Base-by-base conservation (phyloP, 331 rosid species). In the Prunus yedoensis region DNA sequence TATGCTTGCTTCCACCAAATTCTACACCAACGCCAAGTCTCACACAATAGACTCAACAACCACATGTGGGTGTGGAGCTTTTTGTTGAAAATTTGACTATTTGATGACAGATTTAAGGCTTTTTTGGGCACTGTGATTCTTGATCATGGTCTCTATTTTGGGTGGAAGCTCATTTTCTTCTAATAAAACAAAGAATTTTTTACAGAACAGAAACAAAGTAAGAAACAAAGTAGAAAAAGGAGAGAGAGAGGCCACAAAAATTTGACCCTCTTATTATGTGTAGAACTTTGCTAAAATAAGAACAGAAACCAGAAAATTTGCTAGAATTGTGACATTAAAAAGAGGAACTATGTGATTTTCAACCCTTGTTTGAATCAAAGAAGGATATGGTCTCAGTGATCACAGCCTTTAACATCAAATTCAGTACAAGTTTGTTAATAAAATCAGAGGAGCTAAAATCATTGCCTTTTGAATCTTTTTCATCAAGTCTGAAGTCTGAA, bases 401-500 rank as follows among this genome's bases (percentile, higher is more conserved):
- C 43, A 72, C 41, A 27, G 4, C 43, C 49, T 18, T 7, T n/a
- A n/a, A 56, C 27, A n/a, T 56, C 61, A 56, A 8, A 56, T 56
- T 38, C 51, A 10, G 49, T 41, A 18, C 10, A 15, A n/a, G 50
- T 10, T 15, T 16, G 38, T 11, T 16, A 10, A 30, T 53, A 49
- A 25, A 60, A 27, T 3, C 66, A 60, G 10, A 27, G 56, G 8
- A 11, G 7, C 78, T 58, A 51, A 68, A 61, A 68, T 74, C 67
- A 60, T 80, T 80, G 68, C 72, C 61, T 50, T 21, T 43, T 74
- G 74, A 54, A 38, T 79, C 52, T 35, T 50, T 41, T 60, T 27
- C 43, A 60, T 27, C 5, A n/a, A n/a, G n/a, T n/a, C n/a, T n/a
- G n/a, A 60, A 21, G 63, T 66, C 18, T 38, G 47, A 60, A 21